Conservation (phyloP, 2,329 filamentous ascomycete genomes). For the Sporothrix pallida region DNA sequence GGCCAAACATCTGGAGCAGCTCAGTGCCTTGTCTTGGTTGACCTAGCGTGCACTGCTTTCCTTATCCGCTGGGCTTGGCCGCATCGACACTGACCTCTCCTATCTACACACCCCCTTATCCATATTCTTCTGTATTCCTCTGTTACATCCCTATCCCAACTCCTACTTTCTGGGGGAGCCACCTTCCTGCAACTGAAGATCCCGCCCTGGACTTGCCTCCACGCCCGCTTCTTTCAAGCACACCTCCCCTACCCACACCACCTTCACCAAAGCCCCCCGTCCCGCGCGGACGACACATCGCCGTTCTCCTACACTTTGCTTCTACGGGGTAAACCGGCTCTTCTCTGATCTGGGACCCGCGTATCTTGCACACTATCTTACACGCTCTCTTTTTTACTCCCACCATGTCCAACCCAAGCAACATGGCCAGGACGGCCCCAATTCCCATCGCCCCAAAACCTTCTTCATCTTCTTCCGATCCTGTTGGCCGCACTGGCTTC, state of each 20-base stretch:
- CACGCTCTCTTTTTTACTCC: conserved; percentile 38
- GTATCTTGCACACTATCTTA: background rate
- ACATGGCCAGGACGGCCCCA: conserved; percentile 65
- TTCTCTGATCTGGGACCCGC: conserved; percentile 12
- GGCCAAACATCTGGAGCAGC: conserved; percentile 25
- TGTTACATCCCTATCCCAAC: background rate
- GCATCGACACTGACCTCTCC: conserved; percentile 6
- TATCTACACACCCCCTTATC: conserved; percentile 30
- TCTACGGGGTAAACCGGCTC: conserved; percentile 25
- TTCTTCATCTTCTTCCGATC: conserved; percentile 48
- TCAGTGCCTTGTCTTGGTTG: conserved; percentile 8
- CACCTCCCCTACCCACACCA: conserved; percentile 22
- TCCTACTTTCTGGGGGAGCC: background rate
- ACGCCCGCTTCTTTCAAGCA: conserved; percentile 11
- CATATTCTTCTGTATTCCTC: background rate
- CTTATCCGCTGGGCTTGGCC: conserved; percentile 27
- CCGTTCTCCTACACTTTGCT: conserved; percentile 4
- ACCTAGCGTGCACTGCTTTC: conserved; percentile 13
- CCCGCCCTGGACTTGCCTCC: conserved; percentile 2
- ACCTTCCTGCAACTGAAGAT: conserved; percentile 4
- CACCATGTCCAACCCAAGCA: conserved; percentile 60
- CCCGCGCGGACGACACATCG: conserved; percentile 20
- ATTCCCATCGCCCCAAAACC: conserved; percentile 70
- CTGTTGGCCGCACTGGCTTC: conserved; percentile 32
- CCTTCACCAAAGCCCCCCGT: conserved; percentile 26